Evolutionary conservation across 2,329 filamentous ascomycete genomes (phyloP), one percentile per base, ranked within the genome.

Genomic region (Chaetomiaceae sp.): DNA sequence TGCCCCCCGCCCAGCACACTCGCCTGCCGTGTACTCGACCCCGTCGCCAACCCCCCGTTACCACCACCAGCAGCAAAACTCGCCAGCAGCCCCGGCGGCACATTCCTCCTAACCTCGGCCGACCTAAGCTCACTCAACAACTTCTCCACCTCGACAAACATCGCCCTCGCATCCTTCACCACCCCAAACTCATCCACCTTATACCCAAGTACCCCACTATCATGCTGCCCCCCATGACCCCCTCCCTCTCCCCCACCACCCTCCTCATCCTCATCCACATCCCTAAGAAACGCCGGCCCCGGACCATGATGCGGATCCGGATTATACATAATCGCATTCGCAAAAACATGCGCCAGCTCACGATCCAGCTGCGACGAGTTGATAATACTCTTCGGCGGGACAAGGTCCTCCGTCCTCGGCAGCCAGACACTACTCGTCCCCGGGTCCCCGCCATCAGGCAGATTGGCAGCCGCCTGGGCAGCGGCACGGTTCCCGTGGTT

Each of bases 321-420:
- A 63, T 97, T 97, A 75, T 96, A 99, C 94, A 99, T 97, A 70
- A 96, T 88, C 17, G 94, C 92, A 65, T 97, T 97, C 61, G 91
- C 90, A 69, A 97, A 96, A 89, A 97, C 96, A 63, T 95, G 88
- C 63, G 95, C 89, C 11, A 97, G 75, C 68, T 97, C 92, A 61
- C 91, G 89, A 70, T 97, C 92, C 15, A 97, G 78, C 68, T 97
- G 94, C 1, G 87, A 84, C 47, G 88, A 91, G 69, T 97, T 97
- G 69, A 97, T 89, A 63, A 97, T 96, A 19, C 85, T 89, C 63
- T 85, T 89, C 0, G 94, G 92, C 2, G 92, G 89, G 2, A 92
- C 78, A 23, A 96, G 76, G 53, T 96, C 89, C 46, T 85, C 80
- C 2, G 82, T 87, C 53, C 88, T 80, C 8, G 88, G 83, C 6